These are phyloP conservation scores for Neocucurbitaria cava DNA, from an alignment of 2,329 filamentous ascomycete genomes.

Conservation along the genomic window DNA sequence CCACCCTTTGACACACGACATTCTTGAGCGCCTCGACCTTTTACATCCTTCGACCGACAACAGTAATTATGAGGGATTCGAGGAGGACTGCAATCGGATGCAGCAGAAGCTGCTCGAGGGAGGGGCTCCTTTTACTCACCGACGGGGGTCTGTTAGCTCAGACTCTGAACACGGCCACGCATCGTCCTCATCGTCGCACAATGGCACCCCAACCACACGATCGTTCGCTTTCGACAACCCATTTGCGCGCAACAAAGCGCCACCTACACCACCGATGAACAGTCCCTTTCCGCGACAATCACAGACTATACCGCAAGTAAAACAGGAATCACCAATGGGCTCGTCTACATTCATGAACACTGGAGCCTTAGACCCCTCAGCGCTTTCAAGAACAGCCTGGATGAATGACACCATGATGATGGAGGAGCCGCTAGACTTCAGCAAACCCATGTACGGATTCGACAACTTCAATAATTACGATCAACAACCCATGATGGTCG, in stretches of 20 bases:
- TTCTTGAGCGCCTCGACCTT: slow-evolving; percentile 65
- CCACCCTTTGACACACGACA: slow-evolving; percentile 68
- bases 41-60: slow-evolving; percentile 60
- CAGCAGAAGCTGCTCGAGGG: slow-evolving; percentile 63
- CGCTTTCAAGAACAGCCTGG: slow-evolving; percentile 39
- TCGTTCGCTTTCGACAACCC: slow-evolving; percentile 39
- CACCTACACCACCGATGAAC: slow-evolving; percentile 49
- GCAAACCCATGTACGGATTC: slow-evolving; percentile 43
- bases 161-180: slow-evolving; percentile 63
- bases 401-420: slow-evolving; percentile 45
- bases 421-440: slow-evolving; percentile 46
- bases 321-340: slow-evolving; percentile 41
- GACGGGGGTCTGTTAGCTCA: slow-evolving; percentile 63
- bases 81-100: slow-evolving; percentile 64
- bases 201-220: slow-evolving; percentile 47
- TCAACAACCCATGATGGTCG: slow-evolving; percentile 43
- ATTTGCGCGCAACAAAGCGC: slow-evolving; percentile 42
- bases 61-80: slow-evolving; percentile 59
- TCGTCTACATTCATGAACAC: slow-evolving; percentile 39
- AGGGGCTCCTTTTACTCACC: slow-evolving; percentile 60
- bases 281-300: slow-evolving; percentile 47
- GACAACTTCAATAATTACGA: slow-evolving; percentile 42
- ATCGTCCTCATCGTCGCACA: slow-evolving; percentile 45
- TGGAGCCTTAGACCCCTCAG: slow-evolving; percentile 38
- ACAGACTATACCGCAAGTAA: slow-evolving; percentile 37